Evolutionary conservation across 768 basidiomycete genomes (phyloP).

Genomic region (Favolaschia claudopus): DNA sequence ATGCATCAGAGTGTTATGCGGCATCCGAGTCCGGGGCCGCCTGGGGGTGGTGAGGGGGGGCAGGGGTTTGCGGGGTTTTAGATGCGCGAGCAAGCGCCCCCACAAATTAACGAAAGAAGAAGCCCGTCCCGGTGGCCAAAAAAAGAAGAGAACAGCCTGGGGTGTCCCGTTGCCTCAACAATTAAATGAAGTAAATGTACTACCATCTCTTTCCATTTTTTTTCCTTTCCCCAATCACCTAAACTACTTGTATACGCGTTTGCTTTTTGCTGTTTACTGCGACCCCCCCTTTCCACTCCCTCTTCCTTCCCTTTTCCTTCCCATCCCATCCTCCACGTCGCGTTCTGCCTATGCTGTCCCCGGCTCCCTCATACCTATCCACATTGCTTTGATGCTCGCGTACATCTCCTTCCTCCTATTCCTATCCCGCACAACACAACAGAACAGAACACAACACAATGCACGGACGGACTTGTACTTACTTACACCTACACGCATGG

Average conservation of each 20-base stretch:
- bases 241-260: not conserved
- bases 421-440: no score
- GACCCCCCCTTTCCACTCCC: slow-evolving; percentile 17
- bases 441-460: no score
- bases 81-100: not conserved
- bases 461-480: slow-evolving; percentile 24
- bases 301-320: slow-evolving; percentile 23
- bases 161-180: no score
- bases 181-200: slow-evolving; percentile 20
- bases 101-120: not conserved
- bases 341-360: not conserved
- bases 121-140: no score
- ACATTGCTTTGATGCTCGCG: no score
- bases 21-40: slow-evolving; percentile 73
- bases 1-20: slow-evolving; percentile 90
- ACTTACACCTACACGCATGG: slow-evolving; percentile 14
- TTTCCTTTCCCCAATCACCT: not conserved
- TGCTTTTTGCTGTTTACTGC: slow-evolving; percentile 2
- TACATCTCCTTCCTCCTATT: no score
- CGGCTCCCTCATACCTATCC: slow-evolving; percentile 21
- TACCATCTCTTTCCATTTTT: not conserved
- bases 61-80: slow-evolving; percentile 53
- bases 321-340: slow-evolving; percentile 14
- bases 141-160: no score
- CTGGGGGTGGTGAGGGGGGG: slow-evolving; percentile 38